Conservation (phyloP, 208 protist species). For the Angomonas ambiguus region DNA sequence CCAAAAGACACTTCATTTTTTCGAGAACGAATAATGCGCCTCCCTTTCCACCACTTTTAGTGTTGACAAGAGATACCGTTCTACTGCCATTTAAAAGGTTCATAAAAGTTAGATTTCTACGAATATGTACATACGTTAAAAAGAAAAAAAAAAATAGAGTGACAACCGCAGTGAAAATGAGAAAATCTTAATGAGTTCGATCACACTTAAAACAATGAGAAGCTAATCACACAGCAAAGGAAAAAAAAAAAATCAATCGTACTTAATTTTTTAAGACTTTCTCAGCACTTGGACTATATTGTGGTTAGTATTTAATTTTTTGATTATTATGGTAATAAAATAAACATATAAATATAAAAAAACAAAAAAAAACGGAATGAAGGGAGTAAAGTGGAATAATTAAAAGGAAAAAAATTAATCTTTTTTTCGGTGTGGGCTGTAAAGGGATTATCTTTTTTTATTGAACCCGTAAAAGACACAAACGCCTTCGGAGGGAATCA, state of each 20-base stretch:
- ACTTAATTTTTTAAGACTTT: neutral
- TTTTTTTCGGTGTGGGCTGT: neutral
- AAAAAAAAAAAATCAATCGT: neutral
- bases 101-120: neutral
- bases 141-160: neutral
- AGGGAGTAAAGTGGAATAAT: neutral
- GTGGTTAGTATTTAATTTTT: slow-evolving; percentile 1
- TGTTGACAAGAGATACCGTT: slow-evolving; percentile 37
- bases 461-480: slow-evolving; percentile 56
- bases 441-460: slow-evolving; percentile 16
- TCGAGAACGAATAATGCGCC: slow-evolving; percentile 30
- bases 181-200: neutral
- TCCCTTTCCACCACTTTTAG: slow-evolving; percentile 31
- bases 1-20: slow-evolving; percentile 22
- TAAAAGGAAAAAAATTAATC: neutral
- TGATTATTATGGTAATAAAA: slow-evolving; percentile 2
- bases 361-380: slow-evolving; percentile 8
- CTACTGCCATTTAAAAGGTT: neutral
- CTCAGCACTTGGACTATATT: no score
- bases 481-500: slow-evolving; percentile 71
- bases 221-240: no score
- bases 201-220: neutral
- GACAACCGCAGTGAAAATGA: neutral
- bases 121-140: neutral
- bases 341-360: neutral